These are phyloP conservation scores for Ganoderma lingzhi DNA, from an alignment of 1,284 basidiomycete genomes.

Conservation along the genomic window DNA sequence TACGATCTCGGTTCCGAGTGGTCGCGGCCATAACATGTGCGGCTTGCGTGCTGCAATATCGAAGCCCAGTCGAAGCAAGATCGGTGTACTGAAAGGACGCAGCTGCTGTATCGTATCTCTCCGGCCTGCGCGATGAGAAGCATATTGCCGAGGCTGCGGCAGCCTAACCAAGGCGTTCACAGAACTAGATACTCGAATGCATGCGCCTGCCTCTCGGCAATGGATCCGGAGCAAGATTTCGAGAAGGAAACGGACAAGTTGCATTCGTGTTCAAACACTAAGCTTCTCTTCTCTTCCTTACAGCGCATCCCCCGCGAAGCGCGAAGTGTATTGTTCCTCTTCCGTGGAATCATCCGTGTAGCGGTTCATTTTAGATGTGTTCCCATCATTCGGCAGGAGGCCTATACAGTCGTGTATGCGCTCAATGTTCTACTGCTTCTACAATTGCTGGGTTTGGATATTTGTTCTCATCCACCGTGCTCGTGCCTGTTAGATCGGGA, in stretches of 20 bases:
- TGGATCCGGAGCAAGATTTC: background rate
- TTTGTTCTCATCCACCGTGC: background rate
- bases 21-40: no score
- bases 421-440: background rate
- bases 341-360: background rate
- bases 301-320: background rate
- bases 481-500: background rate
- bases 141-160: background rate
- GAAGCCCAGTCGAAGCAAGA: no score
- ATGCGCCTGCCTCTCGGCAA: background rate
- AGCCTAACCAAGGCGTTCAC: background rate
- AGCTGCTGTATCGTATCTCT: no score
- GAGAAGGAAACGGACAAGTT: background rate
- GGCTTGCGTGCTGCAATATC: no score
- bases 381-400: background rate
- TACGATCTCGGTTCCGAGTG: background rate
- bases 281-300: background rate
- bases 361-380: background rate
- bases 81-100: background rate
- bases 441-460: background rate
- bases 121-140: background rate
- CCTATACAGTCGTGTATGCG: background rate
- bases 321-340: background rate
- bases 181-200: background rate
- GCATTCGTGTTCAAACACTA: background rate